Evolutionary conservation across 192 early-diverging fungal species (phyloP).

Genomic region (Kickxella alabastrina): DNA sequence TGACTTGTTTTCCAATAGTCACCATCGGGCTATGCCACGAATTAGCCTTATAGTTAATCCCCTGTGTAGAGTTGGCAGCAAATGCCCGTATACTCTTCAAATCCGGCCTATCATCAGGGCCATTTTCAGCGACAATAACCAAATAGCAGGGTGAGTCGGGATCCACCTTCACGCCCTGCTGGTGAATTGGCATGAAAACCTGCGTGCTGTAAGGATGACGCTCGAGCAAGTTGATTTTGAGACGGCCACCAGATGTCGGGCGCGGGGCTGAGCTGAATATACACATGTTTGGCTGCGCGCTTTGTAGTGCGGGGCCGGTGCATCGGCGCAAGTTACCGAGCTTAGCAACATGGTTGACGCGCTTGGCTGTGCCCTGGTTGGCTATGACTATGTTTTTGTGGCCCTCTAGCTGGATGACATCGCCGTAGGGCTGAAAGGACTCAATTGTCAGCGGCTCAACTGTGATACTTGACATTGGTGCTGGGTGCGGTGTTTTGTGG

Average conservation of each 20-base stretch:
- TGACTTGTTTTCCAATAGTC: constrained; percentile 56
- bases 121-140: constrained; percentile 77
- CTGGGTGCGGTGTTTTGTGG: too few species aligned
- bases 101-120: constrained; percentile 67
- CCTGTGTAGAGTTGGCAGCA: constrained; percentile 65
- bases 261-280: constrained; percentile 57
- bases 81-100: constrained; percentile 70
- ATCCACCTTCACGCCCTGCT: constrained; percentile 17
- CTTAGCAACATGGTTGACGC: constrained; percentile 62
- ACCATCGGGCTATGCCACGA: constrained; percentile 94
- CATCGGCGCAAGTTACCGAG: constrained; percentile 53
- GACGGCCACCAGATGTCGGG: constrained; percentile 36
- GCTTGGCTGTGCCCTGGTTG: constrained; percentile 75
- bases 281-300: constrained; percentile 64
- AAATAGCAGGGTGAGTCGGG: constrained; percentile 57
- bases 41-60: constrained; percentile 76
- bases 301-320: constrained; percentile 19
- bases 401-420: constrained; percentile 62
- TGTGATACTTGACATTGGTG: constrained; percentile 37
- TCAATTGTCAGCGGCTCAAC: constrained; percentile 66
- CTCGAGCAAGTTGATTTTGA: constrained; percentile 73
- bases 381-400: constrained; percentile 50
- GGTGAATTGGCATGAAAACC: constrained; percentile 76
- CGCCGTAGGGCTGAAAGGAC: constrained; percentile 67
- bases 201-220: constrained; percentile 82